Base-by-base conservation (phyloP, 2,329 filamentous ascomycete genomes). In the Trichoderma sp. region DNA sequence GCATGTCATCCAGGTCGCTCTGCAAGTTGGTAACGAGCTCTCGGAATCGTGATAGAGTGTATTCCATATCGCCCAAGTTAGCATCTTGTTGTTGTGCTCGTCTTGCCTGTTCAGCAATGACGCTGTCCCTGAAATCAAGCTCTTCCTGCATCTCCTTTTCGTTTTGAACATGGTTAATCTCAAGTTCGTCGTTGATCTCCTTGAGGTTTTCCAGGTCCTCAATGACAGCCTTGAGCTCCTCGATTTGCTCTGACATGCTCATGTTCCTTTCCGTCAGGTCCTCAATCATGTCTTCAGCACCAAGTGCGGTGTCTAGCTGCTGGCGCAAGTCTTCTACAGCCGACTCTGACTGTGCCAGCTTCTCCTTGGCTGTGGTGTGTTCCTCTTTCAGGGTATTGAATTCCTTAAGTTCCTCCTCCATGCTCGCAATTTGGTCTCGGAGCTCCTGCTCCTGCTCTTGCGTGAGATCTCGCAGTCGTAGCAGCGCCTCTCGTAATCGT, bases 131-230 rank as follows among this genome's bases (percentile, higher is more conserved):
- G 85, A 95, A 93, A 82, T 98, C 95, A 74, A 98, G 90, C 80
- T 98, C 95, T 80, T 97, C 94, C 82, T 98, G 95, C 84, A 99
- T 90, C 82, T 98, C 95, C 83, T 96, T 97, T 82, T 97, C 94
- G 45, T 95, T 94, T 81, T 98, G 95, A 4, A 97, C 91, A 81
- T 98, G 95, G 81, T 98, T 98, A 80, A 94, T 90, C 82, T 98
- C 95, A 4, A 99, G 91, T 84, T 99, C 97, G 80, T 98, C 95
- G 79, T 95, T 97, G 79, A 98, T 91, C 82, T 99, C 96, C 82
- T 95, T 95, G 71, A 98, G 86, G 76, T 91, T 94, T 83, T 98
- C 95, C 12, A 98, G 89, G 78, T 98, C 96, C 77, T 95, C 93
- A 76, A 98, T 93, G 8, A 93, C 91, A 21, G 91, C 91, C 80